A percentile compares a stretch with the other conserved stretches of the same genome.
Conservation (phyloP, 2,329 filamentous ascomycete genomes). For the Rutstroemia sp. region DNA sequence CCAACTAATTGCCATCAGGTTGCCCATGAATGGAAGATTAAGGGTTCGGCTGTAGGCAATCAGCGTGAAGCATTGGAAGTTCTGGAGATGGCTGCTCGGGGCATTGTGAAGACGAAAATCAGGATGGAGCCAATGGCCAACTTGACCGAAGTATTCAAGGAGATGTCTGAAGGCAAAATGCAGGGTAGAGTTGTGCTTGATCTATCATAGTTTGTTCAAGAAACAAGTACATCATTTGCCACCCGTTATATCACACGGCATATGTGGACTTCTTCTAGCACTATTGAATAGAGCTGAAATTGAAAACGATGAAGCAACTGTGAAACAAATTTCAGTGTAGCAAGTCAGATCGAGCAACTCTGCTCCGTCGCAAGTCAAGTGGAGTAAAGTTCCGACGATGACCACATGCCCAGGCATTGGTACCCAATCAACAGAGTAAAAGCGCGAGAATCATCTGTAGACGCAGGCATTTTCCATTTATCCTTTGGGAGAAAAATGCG, state of each 20-base stretch:
- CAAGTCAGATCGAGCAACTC: constrained; percentile 1
- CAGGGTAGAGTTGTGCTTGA: constrained; percentile 42
- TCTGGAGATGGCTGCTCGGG: constrained; percentile 40
- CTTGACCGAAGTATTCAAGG: constrained; percentile 37
- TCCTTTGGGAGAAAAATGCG: neutral
- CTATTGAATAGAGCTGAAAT: constrained; percentile 1
- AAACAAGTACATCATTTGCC: neutral
- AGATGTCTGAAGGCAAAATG: constrained; percentile 37
- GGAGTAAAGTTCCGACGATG: neutral
- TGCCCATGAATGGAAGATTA: constrained; percentile 36
- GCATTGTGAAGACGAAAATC: constrained; percentile 38
- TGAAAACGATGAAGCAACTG: neutral
- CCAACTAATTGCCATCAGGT: constrained; percentile 22
- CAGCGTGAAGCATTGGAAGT: constrained; percentile 42
- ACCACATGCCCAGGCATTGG: neutral
- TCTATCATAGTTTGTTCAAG: constrained; percentile 23
- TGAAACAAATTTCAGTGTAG: neutral
- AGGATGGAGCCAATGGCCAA: constrained; percentile 40
- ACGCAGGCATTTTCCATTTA: neutral
- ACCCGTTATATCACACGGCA: neutral
- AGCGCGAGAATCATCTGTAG: neutral
- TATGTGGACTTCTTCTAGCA: neutral
- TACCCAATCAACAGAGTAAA: constrained; percentile 1
- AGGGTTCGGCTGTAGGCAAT: constrained; percentile 43
- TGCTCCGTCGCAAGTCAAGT: neutral